Base-by-base conservation (phyloP, 768 basidiomycete species). In the Polyporus arcularius region DNA sequence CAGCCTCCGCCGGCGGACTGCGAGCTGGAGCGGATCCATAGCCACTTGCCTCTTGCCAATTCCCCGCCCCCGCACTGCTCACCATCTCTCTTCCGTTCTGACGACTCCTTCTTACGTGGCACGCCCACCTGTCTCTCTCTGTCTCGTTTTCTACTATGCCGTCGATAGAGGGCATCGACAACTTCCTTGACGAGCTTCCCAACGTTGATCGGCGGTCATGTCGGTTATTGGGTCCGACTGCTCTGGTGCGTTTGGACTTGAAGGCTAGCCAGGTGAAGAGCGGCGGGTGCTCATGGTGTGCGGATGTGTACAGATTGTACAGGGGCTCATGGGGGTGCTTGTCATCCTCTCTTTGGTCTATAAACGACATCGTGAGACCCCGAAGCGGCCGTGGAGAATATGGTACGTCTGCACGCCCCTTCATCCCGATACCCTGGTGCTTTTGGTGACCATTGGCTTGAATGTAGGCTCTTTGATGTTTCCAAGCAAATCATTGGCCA, bases 401-500 rank as follows among this genome's bases (percentile, higher is more conserved):
- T 98, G 96, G 94, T 90, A 66, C 60, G 85, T 64, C 11, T 35
- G 35, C 35, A 35, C 35, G 35, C 35, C 35, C 11, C 6, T 11
- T 35, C 35, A 35, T 35, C 59, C 38, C 53, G 38, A 48, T 2
- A 35, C 18, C 28, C 41, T 53, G 11, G 30, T 38, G 8, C 26
- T 15, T 28, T 7, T 12, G 41, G 12, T 4, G n/a, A 32, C 32
- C n/a, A 35, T 8, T 8, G 11, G 11, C 50, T 38, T 40, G 39
- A 43, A 21, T n/a, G 39, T 26, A 94, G 92, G 94, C 71, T 90
- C n/a, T 94, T 92, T 72, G 95, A 97, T 68, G 90, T 97, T 4
- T 89, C 88, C 2, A 97, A 97, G 73, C 96, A 98, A 78, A 77
- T 97, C 55, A 81, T 90, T 14, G 96, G 92, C 48, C 89, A 92